Base-by-base conservation (phyloP, 352 stramenopile species). In the Ophiocytium majus region DNA sequence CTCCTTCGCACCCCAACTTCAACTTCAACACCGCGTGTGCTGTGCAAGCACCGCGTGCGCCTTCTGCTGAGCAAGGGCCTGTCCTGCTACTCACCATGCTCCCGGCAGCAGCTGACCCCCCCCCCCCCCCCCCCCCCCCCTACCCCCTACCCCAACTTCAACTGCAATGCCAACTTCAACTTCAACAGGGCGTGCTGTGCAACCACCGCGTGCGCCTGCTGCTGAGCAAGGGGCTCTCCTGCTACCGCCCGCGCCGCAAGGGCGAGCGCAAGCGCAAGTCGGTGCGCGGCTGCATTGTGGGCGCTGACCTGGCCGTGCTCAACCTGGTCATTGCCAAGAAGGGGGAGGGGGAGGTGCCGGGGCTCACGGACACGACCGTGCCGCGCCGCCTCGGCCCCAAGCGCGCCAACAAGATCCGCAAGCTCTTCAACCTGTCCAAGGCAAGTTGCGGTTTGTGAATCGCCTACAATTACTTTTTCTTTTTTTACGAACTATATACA, bases 391-490 rank as follows among this genome's bases (percentile, higher is more conserved):
- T 99, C 74, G 97, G 97, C 84, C 97, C 98, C 86, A 99, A 99
- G 96, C 95, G 98, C 90, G 97, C 97, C 85, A 98, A 96, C 92
- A 99, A 99, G 92, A 99, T 99, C 92, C 97, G 97, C 90, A 99
- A 99, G 93, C 92, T 99, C 86, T 99, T 99, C 93, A 99, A 99
- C 94, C 93, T 99, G 89, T 95, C 92, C 91, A 99, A 99, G 94
- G 82, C n/a, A n/a, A n/a, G n/a, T n/a, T n/a, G n/a, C n/a, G n/a
- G n/a, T n/a, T n/a, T n/a, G n/a, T n/a, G n/a, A n/a, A n/a, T n/a
- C n/a, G n/a, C n/a, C n/a, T n/a, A n/a, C n/a, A n/a, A n/a, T n/a
- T n/a, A n/a, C n/a, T n/a, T n/a, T n/a, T n/a, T n/a, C n/a, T n/a
- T n/a, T n/a, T n/a, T n/a, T n/a, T n/a, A n/a, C n/a, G n/a, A n/a